phyloP scores from a whole-genome alignment of 2,329 filamentous ascomycete genomes.

The Beauveria medogensis region DNA sequence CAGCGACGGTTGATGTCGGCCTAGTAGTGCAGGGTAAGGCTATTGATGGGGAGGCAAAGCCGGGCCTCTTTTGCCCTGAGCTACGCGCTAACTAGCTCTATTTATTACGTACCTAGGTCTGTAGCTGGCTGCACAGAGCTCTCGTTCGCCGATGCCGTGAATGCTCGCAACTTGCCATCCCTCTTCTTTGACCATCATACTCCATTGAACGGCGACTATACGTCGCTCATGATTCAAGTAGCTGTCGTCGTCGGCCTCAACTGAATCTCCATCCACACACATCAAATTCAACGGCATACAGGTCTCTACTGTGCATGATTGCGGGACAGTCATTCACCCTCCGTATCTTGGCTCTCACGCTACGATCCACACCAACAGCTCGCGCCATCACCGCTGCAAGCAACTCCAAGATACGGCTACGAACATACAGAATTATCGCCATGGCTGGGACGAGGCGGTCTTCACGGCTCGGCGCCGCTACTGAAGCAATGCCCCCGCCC shows the following conservation, averaged over 20 bases:
- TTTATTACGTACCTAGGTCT: not conserved
- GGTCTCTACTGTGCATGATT: not conserved
- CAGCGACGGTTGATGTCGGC: too few species aligned
- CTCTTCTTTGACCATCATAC: not conserved
- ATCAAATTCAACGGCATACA: not conserved
- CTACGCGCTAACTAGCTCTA: too few species aligned
- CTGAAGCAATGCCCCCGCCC: conserved; percentile 17
- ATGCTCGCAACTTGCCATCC: not conserved
- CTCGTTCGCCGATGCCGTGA: not conserved
- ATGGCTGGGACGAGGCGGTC: conserved; percentile 31
- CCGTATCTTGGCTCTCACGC: not conserved
- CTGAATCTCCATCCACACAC: not conserved
- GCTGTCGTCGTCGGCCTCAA: not conserved
- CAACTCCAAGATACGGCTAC: not conserved
- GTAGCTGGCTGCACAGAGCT: not conserved
- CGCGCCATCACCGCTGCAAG: not conserved
- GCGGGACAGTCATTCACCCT: not conserved
- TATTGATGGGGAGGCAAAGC: too few species aligned
- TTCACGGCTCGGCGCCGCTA: conserved; percentile 31
- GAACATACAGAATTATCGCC: not conserved
- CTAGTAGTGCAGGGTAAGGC: not conserved
- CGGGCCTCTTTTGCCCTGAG: too few species aligned
- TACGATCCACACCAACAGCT: not conserved
- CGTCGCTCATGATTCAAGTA: not conserved
- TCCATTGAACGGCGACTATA: not conserved